Conservation (phyloP, 805 yeast genomes). For the Saturnispora mendoncae region DNA sequence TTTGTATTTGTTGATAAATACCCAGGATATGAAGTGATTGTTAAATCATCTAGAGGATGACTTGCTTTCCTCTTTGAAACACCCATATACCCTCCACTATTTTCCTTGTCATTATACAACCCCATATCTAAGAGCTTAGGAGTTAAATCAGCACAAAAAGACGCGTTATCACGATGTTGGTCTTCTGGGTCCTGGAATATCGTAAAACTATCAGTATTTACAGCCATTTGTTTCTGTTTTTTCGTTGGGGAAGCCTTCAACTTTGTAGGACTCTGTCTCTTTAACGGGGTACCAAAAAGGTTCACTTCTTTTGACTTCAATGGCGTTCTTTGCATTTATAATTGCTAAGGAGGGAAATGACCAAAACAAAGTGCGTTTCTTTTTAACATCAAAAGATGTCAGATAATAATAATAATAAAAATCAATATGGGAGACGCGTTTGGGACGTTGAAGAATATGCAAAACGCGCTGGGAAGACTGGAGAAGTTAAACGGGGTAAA, state of each 20-base stretch:
- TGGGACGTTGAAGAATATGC: constrained; percentile 69
- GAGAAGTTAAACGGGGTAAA: not conserved
- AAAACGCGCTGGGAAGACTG: constrained; percentile 31
- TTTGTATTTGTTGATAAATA: not conserved
- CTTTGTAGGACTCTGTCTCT: constrained; percentile 11
- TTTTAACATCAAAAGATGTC: constrained; percentile 1
- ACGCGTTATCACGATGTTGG: too few species aligned
- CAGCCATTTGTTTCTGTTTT: not conserved
- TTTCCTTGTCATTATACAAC: constrained; percentile 8
- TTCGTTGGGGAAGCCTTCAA: constrained; percentile 4
- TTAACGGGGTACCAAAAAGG: constrained; percentile 10
- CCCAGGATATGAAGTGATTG: constrained; percentile 8
- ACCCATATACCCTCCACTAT: too few species aligned
- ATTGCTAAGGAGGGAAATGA: not conserved
- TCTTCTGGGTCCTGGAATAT: constrained; percentile 9
- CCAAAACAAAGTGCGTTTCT: not conserved
- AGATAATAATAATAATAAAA: too few species aligned
- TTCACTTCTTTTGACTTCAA: constrained; percentile 7
- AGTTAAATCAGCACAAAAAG: not conserved
- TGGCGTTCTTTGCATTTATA: constrained; percentile 9
- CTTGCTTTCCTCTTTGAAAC: not conserved
- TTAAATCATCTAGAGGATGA: constrained; percentile 8
- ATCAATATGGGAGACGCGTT: constrained; percentile 47
- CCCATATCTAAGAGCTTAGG: not conserved
- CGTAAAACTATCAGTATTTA: not conserved